Evolutionary conservation across 805 yeast genomes (phyloP), one percentile per base, ranked within the genome.

Genomic region (Suhomyces prunicola): DNA sequence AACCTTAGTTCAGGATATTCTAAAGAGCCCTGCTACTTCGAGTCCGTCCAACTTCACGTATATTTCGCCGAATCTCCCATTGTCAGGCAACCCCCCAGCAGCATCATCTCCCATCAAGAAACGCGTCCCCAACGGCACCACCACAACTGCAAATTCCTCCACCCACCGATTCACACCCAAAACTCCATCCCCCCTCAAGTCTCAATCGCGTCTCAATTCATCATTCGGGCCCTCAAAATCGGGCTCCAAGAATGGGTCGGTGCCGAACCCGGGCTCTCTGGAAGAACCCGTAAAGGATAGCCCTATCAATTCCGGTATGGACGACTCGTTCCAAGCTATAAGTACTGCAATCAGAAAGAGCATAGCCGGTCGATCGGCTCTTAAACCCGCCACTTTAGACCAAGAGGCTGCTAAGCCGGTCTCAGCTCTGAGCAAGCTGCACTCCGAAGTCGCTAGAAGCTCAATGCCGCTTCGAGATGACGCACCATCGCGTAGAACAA

Each of bases 271-370:
- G 5, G 24, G 42, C 19, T 39, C 42, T 39, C 42, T 39, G 42
- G 42, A 15, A 39, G 42, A 39, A 39, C 24, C 39, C 40, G 19
- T 33, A 26, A 50, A 40, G 29, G 50, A 39, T 29, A n/a, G 46
- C 29, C 33, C 46, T 7, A 19, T 19, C 22, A 15, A 36, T 17
- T 13, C 15, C 19, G 44, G 47, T 23, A 44, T 47, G 45, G 78
- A 76, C 44, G 73, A 71, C 50, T 78, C 82, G 6, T 77, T 78
- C 54, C 78, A 76, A 53, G 79, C 79, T 0, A 78, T 78, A n/a
- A 71, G 77, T 54, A 70, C 72, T 5, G 77, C 80, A 2, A 76
- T 78, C 7, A 59, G 81, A 27, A 78, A 76, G 54, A 76, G 80
- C 50, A 70, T 76, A 6, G 75, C 79, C 0, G 72, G 69, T 29